Conservation (phyloP, 768 basidiomycete genomes). For the Nidula microcarpa region DNA sequence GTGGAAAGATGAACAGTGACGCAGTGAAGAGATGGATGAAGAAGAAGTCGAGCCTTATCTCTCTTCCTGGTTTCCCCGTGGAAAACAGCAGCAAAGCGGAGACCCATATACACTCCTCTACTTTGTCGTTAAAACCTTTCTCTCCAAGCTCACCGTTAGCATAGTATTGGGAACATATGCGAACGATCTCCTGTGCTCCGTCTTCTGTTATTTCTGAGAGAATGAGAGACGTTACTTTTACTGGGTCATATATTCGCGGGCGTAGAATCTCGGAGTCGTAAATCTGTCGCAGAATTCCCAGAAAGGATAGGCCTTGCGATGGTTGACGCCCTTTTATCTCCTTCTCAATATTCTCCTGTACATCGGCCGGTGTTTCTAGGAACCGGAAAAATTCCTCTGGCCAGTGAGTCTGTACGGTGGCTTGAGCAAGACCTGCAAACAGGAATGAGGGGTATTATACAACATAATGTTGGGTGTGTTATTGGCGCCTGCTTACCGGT, state of each 20-base stretch:
- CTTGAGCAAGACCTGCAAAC: constrained; percentile 43
- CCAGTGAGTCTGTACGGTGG: constrained; percentile 34
- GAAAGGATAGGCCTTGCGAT: constrained; percentile 33
- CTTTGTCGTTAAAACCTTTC: constrained; percentile 30
- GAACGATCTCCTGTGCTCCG: constrained; percentile 39
- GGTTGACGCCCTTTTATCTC: neutral
- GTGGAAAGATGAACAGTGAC: constrained; percentile 44
- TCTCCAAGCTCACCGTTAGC: constrained; percentile 25
- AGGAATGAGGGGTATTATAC: neutral
- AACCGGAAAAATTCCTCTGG: constrained; percentile 10
- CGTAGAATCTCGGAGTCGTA: constrained; percentile 47
- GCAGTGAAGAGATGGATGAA: constrained; percentile 57
- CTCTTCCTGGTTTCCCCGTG: constrained; percentile 39
- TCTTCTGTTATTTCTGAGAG: constrained; percentile 15
- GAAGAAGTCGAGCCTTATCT: constrained; percentile 54
- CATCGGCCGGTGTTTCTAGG: neutral
- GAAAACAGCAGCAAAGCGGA: constrained; percentile 45
- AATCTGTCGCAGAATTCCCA: constrained; percentile 46
- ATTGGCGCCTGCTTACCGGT: constrained; percentile 32
- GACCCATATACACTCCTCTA: constrained; percentile 50
- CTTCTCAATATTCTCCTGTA: neutral
- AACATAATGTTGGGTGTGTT: neutral
- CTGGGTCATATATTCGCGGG: constrained; percentile 50
- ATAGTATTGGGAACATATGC: constrained; percentile 37
- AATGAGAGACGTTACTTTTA: too few species aligned